Percentiles rank a stretch among this genome's conserved stretches.
Evolutionary conservation across 2,329 filamentous ascomycete genomes (phyloP).

Genomic region (Calycina marina): DNA sequence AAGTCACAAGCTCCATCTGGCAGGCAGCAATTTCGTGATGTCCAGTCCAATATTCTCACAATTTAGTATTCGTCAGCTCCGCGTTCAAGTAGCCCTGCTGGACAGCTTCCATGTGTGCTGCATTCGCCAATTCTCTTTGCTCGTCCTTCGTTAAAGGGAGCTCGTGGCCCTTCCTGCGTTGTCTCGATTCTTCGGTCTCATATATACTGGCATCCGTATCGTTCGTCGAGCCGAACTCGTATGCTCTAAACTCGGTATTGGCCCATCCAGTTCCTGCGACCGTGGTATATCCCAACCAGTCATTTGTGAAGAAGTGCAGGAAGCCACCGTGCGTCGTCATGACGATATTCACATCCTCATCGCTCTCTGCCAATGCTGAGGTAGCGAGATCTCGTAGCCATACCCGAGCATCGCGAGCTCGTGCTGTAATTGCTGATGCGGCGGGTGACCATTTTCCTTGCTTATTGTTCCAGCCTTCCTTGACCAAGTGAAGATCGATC

Average conservation of each 20-base stretch:
- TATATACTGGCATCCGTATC: conserved; percentile 12
- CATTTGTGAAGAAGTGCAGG: conserved; percentile 72
- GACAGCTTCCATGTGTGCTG: conserved; percentile 12
- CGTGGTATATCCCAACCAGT: conserved; percentile 47
- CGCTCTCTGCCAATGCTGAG: conserved; percentile 13
- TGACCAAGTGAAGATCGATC: conserved; percentile 50
- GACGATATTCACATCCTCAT: conserved; percentile 47
- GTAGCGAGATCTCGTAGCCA: conserved; percentile 35
- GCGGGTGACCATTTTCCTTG: conserved; percentile 12
- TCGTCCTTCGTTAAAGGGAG: conserved; percentile 14
- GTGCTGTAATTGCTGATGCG: conserved; percentile 8
- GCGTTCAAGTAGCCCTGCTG: conserved; percentile 11
- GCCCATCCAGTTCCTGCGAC: conserved; percentile 20
- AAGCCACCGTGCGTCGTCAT: conserved; percentile 75
- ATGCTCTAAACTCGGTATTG: conserved; percentile 20
- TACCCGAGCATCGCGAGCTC: conserved; percentile 41
- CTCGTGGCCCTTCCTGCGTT: conserved; percentile 13
- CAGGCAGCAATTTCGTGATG: too few relatives aligned
- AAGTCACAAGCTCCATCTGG: too few relatives aligned
- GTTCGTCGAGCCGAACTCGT: conserved; percentile 12
- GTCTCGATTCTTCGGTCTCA: conserved; percentile 17
- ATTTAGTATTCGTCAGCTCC: conserved; percentile 6
- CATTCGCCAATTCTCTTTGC: conserved; percentile 14
- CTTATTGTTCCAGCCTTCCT: conserved; percentile 62
- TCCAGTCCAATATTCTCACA: too few relatives aligned